Evolutionary conservation across 257 asterid genomes (phyloP).

Genomic region (Vinca minor): DNA sequence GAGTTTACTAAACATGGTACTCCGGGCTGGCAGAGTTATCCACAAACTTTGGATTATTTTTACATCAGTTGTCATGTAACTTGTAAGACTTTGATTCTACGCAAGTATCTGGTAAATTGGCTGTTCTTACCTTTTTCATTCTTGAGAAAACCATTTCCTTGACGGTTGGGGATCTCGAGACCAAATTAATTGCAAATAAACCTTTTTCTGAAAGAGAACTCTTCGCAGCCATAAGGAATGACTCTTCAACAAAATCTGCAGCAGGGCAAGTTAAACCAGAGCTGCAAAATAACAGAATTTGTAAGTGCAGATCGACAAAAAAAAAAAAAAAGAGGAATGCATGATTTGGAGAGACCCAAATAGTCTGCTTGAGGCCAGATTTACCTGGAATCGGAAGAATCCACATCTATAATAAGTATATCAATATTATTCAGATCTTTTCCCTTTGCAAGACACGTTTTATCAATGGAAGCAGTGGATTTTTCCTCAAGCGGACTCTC

Average conservation of each 20-base stretch:
- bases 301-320: background rate
- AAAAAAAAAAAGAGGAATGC: background rate
- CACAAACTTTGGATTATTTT: background rate
- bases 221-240: constrained; percentile 56
- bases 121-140: constrained; percentile 51
- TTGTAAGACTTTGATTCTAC: background rate
- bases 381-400: constrained; percentile 80
- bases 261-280: constrained; percentile 90
- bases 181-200: constrained; percentile 65
- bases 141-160: constrained; percentile 53
- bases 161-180: constrained; percentile 67
- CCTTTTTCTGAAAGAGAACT: constrained; percentile 72
- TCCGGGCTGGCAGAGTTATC: background rate
- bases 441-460: constrained; percentile 24
- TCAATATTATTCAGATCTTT: constrained; percentile 31
- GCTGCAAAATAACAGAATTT: constrained; percentile 35
- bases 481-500: constrained; percentile 10
- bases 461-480: constrained; percentile 17
- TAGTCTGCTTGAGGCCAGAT: background rate
- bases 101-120: background rate
- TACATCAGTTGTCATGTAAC: background rate
- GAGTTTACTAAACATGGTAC: background rate
- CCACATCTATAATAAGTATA: constrained; percentile 82
- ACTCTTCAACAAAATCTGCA: constrained; percentile 63
- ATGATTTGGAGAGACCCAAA: background rate